Conservation (phyloP, 148 eudicot species). For the Chenopodium formosanum region DNA sequence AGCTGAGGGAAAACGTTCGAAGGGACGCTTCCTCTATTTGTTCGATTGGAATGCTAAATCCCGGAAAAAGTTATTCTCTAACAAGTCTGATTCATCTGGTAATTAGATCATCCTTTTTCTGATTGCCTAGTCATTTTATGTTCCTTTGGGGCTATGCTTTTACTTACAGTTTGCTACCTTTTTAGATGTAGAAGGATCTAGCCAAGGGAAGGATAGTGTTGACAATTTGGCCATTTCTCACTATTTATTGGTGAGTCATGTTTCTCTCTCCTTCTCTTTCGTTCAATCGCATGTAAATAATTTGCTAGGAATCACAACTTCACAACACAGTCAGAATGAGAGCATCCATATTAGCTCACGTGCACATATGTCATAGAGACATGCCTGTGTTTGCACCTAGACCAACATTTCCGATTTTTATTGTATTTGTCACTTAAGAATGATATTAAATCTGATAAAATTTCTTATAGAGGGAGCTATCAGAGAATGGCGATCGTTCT, state of each 20-base stretch:
- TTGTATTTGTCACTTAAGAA: neutral
- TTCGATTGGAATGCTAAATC: constrained; percentile 96
- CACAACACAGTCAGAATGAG: neutral
- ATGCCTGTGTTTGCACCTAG: neutral
- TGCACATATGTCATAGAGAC: neutral
- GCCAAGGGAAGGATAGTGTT: constrained; percentile 52
- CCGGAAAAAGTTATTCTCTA: constrained; percentile 76
- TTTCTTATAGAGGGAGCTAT: constrained; percentile 45
- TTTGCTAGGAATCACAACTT: neutral
- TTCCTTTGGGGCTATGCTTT: neutral
- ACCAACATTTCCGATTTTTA: neutral
- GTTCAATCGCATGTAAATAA: neutral
- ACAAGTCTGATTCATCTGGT: constrained; percentile 66
- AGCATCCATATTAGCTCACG: neutral
- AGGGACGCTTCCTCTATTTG: constrained; percentile 81
- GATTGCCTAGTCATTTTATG: neutral
- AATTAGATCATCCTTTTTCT: neutral
- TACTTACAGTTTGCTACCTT: constrained; percentile 2
- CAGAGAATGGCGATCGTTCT: constrained; percentile 43
- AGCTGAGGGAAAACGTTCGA: constrained; percentile 59
- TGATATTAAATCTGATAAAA: constrained; percentile 19
- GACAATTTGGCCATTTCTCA: constrained; percentile 39
- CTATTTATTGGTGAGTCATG: constrained; percentile 49
- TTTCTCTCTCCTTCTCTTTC: constrained; percentile 8
- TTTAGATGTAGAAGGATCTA: constrained; percentile 47